Percentiles rank a stretch among this genome's conserved stretches.
Conservation (phyloP, 192 early-diverging fungal species). For the Linderina pennispora region DNA sequence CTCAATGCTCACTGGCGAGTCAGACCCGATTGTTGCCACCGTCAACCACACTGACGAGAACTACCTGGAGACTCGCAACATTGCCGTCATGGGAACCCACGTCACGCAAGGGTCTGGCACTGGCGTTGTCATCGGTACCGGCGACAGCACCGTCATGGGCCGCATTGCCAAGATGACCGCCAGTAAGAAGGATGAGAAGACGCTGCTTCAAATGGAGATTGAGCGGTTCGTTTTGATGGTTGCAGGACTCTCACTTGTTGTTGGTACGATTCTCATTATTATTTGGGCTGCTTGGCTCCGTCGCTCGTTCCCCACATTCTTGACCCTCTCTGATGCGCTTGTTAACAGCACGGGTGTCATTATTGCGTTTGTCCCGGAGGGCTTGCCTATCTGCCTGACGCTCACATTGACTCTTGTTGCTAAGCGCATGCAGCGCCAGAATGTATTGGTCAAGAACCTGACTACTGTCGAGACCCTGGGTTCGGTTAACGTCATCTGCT, state of each 20-base stretch:
- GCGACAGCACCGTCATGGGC: conserved; percentile 65
- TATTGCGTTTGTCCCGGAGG: conserved; percentile 60
- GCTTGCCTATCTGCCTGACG: conserved; percentile 66
- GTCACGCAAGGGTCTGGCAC: conserved; percentile 55
- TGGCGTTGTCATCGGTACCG: conserved; percentile 67
- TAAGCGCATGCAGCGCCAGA: too few species aligned
- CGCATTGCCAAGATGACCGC: too few species aligned
- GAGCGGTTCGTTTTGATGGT: conserved; percentile 70
- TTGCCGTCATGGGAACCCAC: conserved; percentile 63
- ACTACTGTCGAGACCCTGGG: conserved; percentile 77
- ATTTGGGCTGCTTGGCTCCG: conserved; percentile 39
- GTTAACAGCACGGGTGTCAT: conserved; percentile 7
- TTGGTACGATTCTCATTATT: conserved; percentile 27
- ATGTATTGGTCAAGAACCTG: too few species aligned
- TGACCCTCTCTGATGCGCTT: conserved; percentile 1
- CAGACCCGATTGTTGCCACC: conserved; percentile 53
- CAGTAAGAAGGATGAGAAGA: too few species aligned
- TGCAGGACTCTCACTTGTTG: conserved; percentile 28
- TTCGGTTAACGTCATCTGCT: conserved; percentile 53
- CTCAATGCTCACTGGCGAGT: conserved; percentile 72
- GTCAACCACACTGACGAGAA: conserved; percentile 57
- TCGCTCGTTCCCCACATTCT: conserved; percentile 32
- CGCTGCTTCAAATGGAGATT: conserved; percentile 42
- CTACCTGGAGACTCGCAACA: conserved; percentile 62
- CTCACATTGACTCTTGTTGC: conserved; percentile 62